Evolutionary conservation across 495 filamentous ascomycete species (phyloP), one percentile per base, ranked within the genome.

Genomic region (Acidiella bohemica): DNA sequence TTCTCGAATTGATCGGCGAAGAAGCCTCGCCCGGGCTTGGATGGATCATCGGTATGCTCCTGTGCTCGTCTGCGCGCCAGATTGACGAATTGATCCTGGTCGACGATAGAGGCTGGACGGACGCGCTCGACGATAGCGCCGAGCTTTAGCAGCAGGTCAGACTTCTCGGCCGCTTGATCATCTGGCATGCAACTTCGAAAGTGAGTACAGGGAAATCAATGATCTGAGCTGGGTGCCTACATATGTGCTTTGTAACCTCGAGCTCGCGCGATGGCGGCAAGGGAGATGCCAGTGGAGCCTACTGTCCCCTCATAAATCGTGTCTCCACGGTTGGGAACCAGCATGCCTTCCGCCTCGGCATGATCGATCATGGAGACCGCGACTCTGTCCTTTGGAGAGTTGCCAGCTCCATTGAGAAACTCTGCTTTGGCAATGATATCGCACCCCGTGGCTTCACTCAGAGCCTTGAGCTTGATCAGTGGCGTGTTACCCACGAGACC

Each of bases 1-100:
- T 78, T 88, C 60, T 99, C 90, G 60, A 99, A 99, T 55, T 99
- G 90, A 56, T 99, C 81, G 0, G 86, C 86, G 59, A 99, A 99
- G 60, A 88, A 90, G 11, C 90, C 90, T 18, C 69, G 64, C 13
- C 63, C 61, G 7, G 46, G 40, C 5, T 54, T 56, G 0, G 55
- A 53, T 0, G 77, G 68, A 30, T 70, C 65, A 7, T 55, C 58
- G 8, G 76, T 78, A 54, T 94, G 90, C 32, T 80, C 71, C 27
- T 57, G 55, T 0, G 90, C 86, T 29, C 83, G 74, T 17, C 64
- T 64, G n/a, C 86, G 75, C 6, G 90, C 92, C 1, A 81, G 67
- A 61, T 99, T 99, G 53, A 99, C 90, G 57, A 93, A 99, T 58
- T 96, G 92, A 31, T 80, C 71, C 24, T 78, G 82, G 42, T 84